Conservation (phyloP, 768 basidiomycete species). For the Lentinula sp. region DNA sequence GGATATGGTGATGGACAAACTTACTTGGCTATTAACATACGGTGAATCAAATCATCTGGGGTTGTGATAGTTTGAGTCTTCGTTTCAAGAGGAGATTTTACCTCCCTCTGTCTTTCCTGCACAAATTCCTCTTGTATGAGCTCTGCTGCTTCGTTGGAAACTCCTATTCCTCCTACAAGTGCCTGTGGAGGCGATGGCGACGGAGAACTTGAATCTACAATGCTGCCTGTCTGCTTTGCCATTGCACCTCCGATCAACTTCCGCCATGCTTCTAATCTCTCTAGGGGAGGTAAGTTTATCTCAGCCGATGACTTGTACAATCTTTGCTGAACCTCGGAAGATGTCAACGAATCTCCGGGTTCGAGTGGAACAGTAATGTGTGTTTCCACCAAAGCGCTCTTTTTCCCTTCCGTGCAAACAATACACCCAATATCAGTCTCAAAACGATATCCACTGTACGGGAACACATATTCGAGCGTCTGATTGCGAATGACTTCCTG, state of each 20-base stretch:
- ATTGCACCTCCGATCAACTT: conserved; percentile 54
- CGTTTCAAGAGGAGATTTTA: conserved; percentile 21
- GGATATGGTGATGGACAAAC: conserved; percentile 11
- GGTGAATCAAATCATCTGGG: conserved; percentile 58
- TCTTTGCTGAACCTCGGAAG: conserved; percentile 12
- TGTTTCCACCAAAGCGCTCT: conserved; percentile 72
- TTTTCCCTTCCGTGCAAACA: conserved; percentile 54
- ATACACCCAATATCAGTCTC: conserved; percentile 68
- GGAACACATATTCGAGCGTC: conserved; percentile 68
- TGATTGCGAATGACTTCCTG: conserved; percentile 63
- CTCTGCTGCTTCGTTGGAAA: conserved; percentile 49
- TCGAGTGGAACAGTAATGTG: conserved; percentile 47
- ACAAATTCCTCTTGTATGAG: conserved; percentile 75
- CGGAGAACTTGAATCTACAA: not conserved
- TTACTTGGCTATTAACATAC: conserved; percentile 68
- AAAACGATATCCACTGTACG: conserved; percentile 68
- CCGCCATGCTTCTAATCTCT: conserved; percentile 50
- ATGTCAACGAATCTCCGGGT: conserved; percentile 11
- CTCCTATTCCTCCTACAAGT: not conserved
- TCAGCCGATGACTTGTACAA: conserved; percentile 46
- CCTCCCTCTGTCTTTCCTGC: conserved; percentile 24
- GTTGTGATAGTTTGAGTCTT: conserved; percentile 25
- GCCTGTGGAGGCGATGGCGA: not conserved
- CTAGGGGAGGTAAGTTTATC: conserved; percentile 38
- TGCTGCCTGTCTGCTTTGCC: not conserved